Evolutionary conservation across 2,329 filamentous ascomycete species (phyloP).

Genomic region (Penicillium sp.): DNA sequence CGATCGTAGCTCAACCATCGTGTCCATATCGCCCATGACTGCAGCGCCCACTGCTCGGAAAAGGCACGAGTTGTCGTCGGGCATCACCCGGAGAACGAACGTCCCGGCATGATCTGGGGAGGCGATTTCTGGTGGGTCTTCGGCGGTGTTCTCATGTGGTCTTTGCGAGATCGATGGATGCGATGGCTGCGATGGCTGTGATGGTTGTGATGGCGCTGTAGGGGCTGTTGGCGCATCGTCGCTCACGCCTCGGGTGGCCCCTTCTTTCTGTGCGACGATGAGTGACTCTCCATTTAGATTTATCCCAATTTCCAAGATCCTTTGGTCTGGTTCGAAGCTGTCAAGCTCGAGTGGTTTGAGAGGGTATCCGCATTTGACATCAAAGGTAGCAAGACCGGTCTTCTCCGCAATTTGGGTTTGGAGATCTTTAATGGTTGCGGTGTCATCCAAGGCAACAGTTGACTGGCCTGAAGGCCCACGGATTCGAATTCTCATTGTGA

Average conservation of each 20-base stretch:
- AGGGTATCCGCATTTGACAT: constrained; percentile 82
- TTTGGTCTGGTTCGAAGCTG: constrained; percentile 49
- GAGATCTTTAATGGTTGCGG: constrained; percentile 53
- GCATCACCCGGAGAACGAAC: constrained; percentile 83
- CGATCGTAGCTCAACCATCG: constrained; percentile 69
- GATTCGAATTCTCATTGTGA: constrained; percentile 68
- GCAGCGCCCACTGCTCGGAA: constrained; percentile 85
- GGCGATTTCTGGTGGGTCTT: constrained; percentile 61
- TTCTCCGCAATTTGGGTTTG: constrained; percentile 50
- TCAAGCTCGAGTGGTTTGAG: constrained; percentile 62
- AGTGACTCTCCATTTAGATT: constrained; percentile 68
- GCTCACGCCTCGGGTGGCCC: constrained; percentile 3
- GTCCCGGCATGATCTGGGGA: constrained; percentile 57
- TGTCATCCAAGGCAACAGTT: constrained; percentile 65
- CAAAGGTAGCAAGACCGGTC: constrained; percentile 65
- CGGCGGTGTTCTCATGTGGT: constrained; percentile 42
- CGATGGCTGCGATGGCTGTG: background rate
- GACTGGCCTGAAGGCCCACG: constrained; percentile 71
- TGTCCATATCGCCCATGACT: constrained; percentile 65
- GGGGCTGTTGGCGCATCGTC: background rate
- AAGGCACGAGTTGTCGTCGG: constrained; percentile 92
- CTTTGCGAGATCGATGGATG: constrained; percentile 44
- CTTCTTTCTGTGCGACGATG: constrained; percentile 56
- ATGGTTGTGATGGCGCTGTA: background rate
- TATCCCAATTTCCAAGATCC: constrained; percentile 56